Evolutionary conservation across 306 rosid species (phyloP).

Genomic region (Castanopsis chinensis): DNA sequence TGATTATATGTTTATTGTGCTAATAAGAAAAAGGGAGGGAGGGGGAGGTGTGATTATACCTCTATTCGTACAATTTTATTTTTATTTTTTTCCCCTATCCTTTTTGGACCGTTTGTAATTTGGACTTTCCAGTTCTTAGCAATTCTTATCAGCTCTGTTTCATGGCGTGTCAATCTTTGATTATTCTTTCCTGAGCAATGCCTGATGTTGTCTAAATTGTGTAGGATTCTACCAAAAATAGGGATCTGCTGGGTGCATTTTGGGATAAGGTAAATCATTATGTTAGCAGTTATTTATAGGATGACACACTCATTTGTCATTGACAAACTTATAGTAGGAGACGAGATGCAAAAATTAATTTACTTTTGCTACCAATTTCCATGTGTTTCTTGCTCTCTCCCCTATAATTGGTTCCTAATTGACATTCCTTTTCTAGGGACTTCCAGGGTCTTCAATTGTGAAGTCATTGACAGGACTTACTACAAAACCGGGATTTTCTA

Average conservation of each 20-base stretch:
- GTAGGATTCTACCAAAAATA: slow-evolving; percentile 64
- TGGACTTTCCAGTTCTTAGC: not conserved
- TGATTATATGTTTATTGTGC: not conserved
- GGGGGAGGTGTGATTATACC: not conserved
- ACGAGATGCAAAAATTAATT: not conserved
- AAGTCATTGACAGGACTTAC: slow-evolving; percentile 48
- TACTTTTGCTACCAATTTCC: not conserved
- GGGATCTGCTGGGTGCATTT: slow-evolving; percentile 69
- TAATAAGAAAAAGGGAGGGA: not conserved
- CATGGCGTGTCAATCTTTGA: slow-evolving; percentile 2
- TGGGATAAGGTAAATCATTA: slow-evolving; percentile 78
- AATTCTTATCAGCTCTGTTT: slow-evolving; percentile 1
- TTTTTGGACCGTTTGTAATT: not conserved
- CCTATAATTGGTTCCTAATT: slow-evolving; percentile 18
- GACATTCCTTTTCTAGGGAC: slow-evolving; percentile 53
- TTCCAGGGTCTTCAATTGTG: slow-evolving; percentile 63
- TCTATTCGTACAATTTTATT: not conserved
- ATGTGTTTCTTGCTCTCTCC: not conserved
- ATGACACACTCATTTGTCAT: not conserved
- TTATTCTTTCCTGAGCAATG: slow-evolving; percentile 11
- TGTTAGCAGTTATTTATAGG: slow-evolving; percentile 13
- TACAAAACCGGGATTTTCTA: slow-evolving; percentile 50
- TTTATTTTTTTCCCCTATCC: not conserved
- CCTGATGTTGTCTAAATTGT: slow-evolving; percentile 29
- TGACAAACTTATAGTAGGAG: not conserved